Evolutionary conservation across 192 early-diverging fungal species (phyloP), one percentile per base, ranked within the genome.

Genomic region (Pilobolus umbonatus): DNA sequence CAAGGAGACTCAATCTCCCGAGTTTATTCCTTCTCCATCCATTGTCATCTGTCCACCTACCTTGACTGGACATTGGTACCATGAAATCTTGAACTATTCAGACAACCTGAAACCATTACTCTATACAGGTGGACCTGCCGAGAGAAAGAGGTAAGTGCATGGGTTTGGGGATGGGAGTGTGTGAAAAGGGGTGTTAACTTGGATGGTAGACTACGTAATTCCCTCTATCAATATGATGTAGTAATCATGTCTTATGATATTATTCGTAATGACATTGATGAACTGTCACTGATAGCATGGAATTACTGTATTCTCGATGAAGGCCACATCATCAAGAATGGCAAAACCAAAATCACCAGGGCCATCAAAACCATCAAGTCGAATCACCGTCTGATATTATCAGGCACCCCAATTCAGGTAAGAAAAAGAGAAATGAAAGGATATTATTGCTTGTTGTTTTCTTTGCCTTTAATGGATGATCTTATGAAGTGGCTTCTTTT

Each of bases 271-370:
- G 97, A 99, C 67, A 88, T 97, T 57, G 93, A 95, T 26, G 80
- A 87, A 9, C 64, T 98, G 44, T 61, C 69, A 3, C 59, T 66
- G 10, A 73, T 88, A 31, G 64, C 78, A 51, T 98, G 90, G 88
- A 96, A 98, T 72, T 98, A 96, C 67, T 95, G 92, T 63, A 86
- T 96, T 50, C 74, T 99, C 40, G 97, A 99, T 69, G 97, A 99
- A 76, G 97, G 97, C 0, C 97, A 99, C 64, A 82, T 93, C 25
- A 99, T 99, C 74, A 94, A 93, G 64, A 99, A 98, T 60, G 87
- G 90, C 8, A 81, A 84, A 45, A 95, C 97, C 14, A 95, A 98
- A 64, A 83, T 95, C 21, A 98, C 97, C 5, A 87, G 89, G 62
- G 91, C 97, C 0, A 90, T 91, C 36, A 98, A 98, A 68, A 76